Conservation (phyloP, 495 filamentous ascomycete genomes). For the Xylaria castorea region DNA sequence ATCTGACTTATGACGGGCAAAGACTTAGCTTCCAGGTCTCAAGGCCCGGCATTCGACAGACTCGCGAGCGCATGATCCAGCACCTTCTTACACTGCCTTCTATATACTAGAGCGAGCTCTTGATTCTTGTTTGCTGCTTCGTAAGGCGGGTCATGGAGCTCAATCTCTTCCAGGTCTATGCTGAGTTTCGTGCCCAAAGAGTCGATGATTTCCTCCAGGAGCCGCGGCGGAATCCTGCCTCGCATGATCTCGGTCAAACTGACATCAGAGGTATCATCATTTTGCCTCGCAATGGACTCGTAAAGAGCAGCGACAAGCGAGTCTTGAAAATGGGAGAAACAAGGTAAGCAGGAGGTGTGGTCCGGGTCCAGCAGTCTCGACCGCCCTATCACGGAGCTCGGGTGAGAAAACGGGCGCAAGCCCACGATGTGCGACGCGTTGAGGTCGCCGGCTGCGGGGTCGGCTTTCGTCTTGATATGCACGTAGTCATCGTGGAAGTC, state of each 20-base stretch:
- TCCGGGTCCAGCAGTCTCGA: conserved; percentile 36
- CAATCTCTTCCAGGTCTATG: conserved; percentile 44
- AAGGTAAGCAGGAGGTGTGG: conserved; percentile 39
- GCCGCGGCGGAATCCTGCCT: conserved; percentile 29
- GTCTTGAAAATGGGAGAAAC: conserved; percentile 51
- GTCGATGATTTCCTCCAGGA: conserved; percentile 34
- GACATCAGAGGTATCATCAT: conserved; percentile 22
- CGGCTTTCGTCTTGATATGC: conserved; percentile 51
- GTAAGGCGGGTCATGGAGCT: conserved; percentile 40
- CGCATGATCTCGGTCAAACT: conserved; percentile 36
- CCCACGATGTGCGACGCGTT: conserved; percentile 46
- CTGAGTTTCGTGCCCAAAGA: conserved; percentile 37
- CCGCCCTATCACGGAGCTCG: conserved; percentile 44
- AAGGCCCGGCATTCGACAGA: conserved; percentile 28
- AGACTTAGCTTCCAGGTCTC: neutral
- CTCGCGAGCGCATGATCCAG: conserved; percentile 41
- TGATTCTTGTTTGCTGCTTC: conserved; percentile 48
- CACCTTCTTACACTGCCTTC: conserved; percentile 50
- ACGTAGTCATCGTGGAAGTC: conserved; percentile 57
- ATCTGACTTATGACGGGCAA: neutral
- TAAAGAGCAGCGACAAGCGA: conserved; percentile 45
- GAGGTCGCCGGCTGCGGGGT: conserved; percentile 36
- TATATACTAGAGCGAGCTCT: conserved; percentile 48
- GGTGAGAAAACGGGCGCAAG: conserved; percentile 45
- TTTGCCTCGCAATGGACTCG: conserved; percentile 33